Evolutionary conservation across 208 protist species (phyloP).

Genomic region (Acanthamoeba quina): DNA sequence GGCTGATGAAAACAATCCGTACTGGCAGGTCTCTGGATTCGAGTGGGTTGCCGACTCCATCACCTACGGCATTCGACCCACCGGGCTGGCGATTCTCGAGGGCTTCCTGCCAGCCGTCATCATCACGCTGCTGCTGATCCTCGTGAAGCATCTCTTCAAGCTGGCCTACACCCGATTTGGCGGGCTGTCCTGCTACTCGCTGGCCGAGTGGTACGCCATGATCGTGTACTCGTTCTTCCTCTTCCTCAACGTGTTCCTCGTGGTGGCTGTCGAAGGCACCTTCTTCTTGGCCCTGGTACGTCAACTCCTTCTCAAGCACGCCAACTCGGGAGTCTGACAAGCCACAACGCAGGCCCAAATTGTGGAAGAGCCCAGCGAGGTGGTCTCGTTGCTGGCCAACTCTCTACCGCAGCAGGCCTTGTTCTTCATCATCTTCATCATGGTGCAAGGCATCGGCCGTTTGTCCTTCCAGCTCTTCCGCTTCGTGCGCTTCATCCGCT

Average conservation of each 20-base stretch:
- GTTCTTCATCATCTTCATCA: conserved; percentile 63
- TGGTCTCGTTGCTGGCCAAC: conserved; percentile 48
- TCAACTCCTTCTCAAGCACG: background rate
- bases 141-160: conserved; percentile 36
- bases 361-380: conserved; percentile 4
- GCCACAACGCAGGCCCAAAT: background rate
- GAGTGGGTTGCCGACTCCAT: conserved; percentile 34
- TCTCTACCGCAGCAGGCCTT: conserved; percentile 37
- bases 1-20: no score
- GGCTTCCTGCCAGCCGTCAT: conserved; percentile 36
- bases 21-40: background rate
- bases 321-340: no score
- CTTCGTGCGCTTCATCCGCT: background rate
- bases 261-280: conserved; percentile 31
- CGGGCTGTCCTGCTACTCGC: background rate
- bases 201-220: conserved; percentile 62
- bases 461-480: conserved; percentile 65
- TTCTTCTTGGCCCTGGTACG: conserved; percentile 30
- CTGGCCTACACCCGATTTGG: conserved; percentile 5
- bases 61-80: background rate
- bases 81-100: conserved; percentile 1
- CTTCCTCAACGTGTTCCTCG: conserved; percentile 59
- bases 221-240: conserved; percentile 71
- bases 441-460: conserved; percentile 32
- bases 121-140: conserved; percentile 34